Base-by-base conservation (phyloP, 2,329 filamentous ascomycete genomes). In the Aspergillus sp. region DNA sequence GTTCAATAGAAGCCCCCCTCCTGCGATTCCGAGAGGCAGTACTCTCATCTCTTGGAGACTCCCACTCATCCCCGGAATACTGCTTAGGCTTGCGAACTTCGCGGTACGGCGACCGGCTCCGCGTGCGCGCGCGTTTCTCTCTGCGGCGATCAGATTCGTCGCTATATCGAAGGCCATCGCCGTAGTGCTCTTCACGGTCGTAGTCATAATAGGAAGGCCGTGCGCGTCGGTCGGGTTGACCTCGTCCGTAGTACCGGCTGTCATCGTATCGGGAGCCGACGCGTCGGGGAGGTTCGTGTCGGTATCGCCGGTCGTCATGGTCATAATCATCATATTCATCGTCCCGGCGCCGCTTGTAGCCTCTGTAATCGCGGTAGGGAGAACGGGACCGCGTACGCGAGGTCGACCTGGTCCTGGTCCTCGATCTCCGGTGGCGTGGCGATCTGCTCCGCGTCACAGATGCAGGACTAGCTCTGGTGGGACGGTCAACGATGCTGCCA, bases 401-500 rank as follows among this genome's bases (percentile, higher is more conserved):
- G 61, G 69, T 65, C 51, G 72, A 72, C 57, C 64, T 60, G 61
- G 67, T 69, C 61, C 68, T 67, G 48, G 70, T 67, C 68, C 70
- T 74, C 60, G 84, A 77, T 85, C 85, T 75, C 84, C 73, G 74
- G 87, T 85, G 72, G 85, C 83, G 78, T 86, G 85, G 85, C 65
- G 86, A 87, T 73, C 63, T 69, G 67, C 67, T 72, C 73, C 82
- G 85, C 76, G 79, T 66, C 59, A 73, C 72, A 65, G 74, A 72
- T 69, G 78, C 72, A 70, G 71, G 70, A 82, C 84, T 87, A 80
- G 80, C 84, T 93, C 92, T 96, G 90, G 90, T 86, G 85, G 84
- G 87, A 87, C 89, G 90, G 91, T 96, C 91, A 96, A 96, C 89
- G 86, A 85, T 88, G 86, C 82, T 88, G 89, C 87, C 85, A 85